Conservation (phyloP, 257 asterid genomes). For the Dorcoceras hygrometricum region DNA sequence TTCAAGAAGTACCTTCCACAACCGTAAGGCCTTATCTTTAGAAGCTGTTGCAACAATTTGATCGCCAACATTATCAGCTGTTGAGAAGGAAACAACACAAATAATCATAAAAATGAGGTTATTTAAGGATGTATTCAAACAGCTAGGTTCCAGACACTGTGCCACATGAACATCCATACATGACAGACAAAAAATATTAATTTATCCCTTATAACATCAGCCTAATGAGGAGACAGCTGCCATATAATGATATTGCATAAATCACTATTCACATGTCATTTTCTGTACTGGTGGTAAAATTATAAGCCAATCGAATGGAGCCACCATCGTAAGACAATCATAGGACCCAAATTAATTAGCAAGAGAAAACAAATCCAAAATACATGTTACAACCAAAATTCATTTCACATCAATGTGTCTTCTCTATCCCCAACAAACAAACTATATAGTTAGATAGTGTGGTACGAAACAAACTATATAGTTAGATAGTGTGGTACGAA, state of each 20-base stretch:
- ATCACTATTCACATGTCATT: not conserved
- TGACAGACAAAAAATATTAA: not conserved
- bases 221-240: constrained; percentile 1
- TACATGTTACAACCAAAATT: not conserved
- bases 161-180: not conserved
- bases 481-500: not conserved
- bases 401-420: not conserved
- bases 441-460: not conserved
- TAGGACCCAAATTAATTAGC: not conserved
- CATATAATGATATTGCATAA: constrained; percentile 5
- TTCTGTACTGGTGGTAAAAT: not conserved
- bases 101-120: constrained; percentile 10
- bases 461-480: not conserved
- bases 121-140: constrained; percentile 1
- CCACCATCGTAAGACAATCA: not conserved
- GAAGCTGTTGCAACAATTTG: constrained; percentile 87
- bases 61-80: constrained; percentile 38
- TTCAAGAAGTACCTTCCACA: constrained; percentile 75
- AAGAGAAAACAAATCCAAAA: not conserved
- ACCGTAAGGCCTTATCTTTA: constrained; percentile 77
- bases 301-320: not conserved
- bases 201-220: constrained; percentile 3
- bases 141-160: not conserved
- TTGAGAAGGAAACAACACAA: constrained; percentile 21
- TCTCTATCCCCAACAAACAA: not conserved